A percentile compares a stretch with the other conserved stretches of the same genome.
Evolutionary conservation across 129 eudicot genomes (phyloP).

Genomic region (Flaveria linearis): DNA sequence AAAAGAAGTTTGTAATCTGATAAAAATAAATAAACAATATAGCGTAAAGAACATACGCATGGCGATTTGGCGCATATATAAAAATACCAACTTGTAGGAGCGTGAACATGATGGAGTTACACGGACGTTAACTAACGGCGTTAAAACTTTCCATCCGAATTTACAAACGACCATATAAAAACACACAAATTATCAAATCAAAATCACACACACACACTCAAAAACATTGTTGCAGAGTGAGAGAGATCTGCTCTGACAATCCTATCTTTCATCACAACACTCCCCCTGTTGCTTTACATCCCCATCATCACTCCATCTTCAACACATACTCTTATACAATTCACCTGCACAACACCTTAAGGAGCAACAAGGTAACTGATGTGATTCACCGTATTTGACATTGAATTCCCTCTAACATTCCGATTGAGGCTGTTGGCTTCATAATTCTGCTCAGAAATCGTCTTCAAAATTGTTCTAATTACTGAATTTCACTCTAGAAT

Average conservation of each 20-base stretch:
- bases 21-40: too few species aligned
- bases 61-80: too few species aligned
- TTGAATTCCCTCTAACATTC: constrained; percentile 19
- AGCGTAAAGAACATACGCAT: too few species aligned
- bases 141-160: background rate
- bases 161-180: background rate
- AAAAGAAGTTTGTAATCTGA: too few species aligned
- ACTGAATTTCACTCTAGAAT: constrained; percentile 19
- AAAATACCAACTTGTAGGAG: background rate
- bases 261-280: background rate
- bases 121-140: background rate
- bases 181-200: background rate
- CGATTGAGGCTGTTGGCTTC: background rate
- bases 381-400: background rate
- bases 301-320: constrained; percentile 22
- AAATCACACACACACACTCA: background rate
- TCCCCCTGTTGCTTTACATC: background rate
- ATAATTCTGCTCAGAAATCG: constrained; percentile 10
- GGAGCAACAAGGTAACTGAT: background rate
- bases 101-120: background rate
- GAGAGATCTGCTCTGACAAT: constrained; percentile 1
- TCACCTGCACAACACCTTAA: constrained; percentile 1
- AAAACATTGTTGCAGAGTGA: background rate
- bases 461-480: constrained; percentile 26
- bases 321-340: constrained; percentile 24